Conservation (phyloP, 352 stramenopile genomes). For the Globisporangium canariense region DNA sequence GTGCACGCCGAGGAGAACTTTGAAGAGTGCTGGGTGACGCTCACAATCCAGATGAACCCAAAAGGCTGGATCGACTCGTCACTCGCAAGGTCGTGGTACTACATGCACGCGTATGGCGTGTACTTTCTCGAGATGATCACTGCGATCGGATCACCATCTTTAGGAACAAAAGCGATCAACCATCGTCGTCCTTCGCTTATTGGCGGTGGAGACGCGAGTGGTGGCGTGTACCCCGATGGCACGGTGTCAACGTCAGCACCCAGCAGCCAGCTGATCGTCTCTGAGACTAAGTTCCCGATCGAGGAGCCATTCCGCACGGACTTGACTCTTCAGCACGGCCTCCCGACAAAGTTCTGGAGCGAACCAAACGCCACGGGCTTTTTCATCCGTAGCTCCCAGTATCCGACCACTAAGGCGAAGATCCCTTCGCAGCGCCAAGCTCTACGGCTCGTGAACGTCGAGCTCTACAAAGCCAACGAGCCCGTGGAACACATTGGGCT, state of each 20-base stretch:
- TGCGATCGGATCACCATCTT: slow-evolving; percentile 26
- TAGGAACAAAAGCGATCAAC: slow-evolving; percentile 2
- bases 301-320: slow-evolving; percentile 67
- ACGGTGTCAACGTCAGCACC: slow-evolving; percentile 21
- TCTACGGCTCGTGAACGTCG: slow-evolving; percentile 62
- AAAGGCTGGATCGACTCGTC: slow-evolving; percentile 70
- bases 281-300: slow-evolving; percentile 52
- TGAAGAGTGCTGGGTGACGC: slow-evolving; percentile 74
- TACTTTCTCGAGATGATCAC: slow-evolving; percentile 83
- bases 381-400: slow-evolving; percentile 61
- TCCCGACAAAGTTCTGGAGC: slow-evolving; percentile 80
- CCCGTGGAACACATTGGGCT: slow-evolving; percentile 62
- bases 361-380: slow-evolving; percentile 66
- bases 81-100: slow-evolving; percentile 63
- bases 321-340: slow-evolving; percentile 39
- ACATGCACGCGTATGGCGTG: slow-evolving; percentile 69
- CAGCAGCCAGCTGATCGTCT: slow-evolving; percentile 58
- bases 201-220: background rate
- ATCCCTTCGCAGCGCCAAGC: slow-evolving; percentile 53
- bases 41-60: slow-evolving; percentile 80
- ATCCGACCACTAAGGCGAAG: slow-evolving; percentile 61
- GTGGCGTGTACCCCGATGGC: slow-evolving; percentile 4
- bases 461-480: slow-evolving; percentile 57
- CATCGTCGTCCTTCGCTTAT: background rate
- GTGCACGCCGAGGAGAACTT: slow-evolving; percentile 59